Percentiles rank a stretch among this genome's conserved stretches.
phyloP scores from a whole-genome alignment of 2,329 filamentous ascomycete genomes.

The Monilinia aucupariae region DNA sequence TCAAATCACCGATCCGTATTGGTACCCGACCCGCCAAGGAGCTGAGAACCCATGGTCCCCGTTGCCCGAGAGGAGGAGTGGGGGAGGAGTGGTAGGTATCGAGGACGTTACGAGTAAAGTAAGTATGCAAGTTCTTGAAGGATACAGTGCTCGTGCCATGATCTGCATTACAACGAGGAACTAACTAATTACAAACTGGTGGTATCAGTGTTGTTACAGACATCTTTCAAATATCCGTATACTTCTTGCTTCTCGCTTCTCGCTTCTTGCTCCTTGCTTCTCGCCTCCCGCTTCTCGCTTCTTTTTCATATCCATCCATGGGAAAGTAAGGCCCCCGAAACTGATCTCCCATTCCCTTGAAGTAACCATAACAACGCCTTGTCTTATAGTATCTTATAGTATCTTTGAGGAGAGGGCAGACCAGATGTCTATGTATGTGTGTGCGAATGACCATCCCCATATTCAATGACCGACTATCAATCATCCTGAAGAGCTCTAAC shows the following conservation, averaged over 20 bases:
- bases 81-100: background rate
- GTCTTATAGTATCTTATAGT: background rate
- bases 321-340: background rate
- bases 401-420: background rate
- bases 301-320: slow-evolving; percentile 1
- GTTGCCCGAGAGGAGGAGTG: background rate
- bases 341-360: background rate
- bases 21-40: background rate
- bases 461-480: background rate
- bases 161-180: background rate
- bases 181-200: background rate
- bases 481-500: slow-evolving; percentile 32
- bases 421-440: background rate
- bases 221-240: background rate
- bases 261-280: background rate
- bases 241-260: background rate
- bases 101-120: background rate
- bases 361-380: slow-evolving; percentile 1
- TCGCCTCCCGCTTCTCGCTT: background rate
- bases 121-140: background rate
- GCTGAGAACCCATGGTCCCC: background rate
- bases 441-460: background rate
- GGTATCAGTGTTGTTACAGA: slow-evolving; percentile 6
- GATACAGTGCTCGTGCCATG: background rate
- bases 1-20: too few species aligned